Base-by-base conservation (phyloP, 1,139 yeast species). In the Magnusiomyces clavatus region DNA sequence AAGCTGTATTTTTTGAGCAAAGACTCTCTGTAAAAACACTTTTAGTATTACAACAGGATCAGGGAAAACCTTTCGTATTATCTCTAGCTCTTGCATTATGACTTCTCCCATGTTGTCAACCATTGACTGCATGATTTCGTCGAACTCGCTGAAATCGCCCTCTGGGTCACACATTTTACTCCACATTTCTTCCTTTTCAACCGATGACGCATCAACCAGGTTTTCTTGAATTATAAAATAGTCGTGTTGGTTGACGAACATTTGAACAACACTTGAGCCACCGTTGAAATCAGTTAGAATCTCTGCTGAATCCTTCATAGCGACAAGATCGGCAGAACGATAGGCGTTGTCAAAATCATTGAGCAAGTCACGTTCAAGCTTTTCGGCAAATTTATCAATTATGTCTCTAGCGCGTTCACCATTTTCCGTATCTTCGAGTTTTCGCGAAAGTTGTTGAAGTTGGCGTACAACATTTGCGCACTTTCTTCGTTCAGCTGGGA, bases 261-360 rank as follows among this genome's bases (percentile, higher is more conserved):
- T 80, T 64, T 84, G 89, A 13, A 88, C 84, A 12, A 89, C 94
- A 55, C 83, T 82, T 3, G 81, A 76, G 10, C 97, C 97, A 13
- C 90, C 94, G 62, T 92, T 90, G 69, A 83, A 90, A 55, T 82
- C 87, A 51, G 82, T 77, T 51, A 90, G 72, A n/a, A 89, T 79
- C 49, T 79, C 80, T 0, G 97, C 89, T 40, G 87, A 80, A 54
- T 83, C 89, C 59, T 78, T 82, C 86, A 92, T 83, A 50, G 79
- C 79, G n/a, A 76, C 75, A 60, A 82, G 77, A 58, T 83, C 85
- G 40, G 82, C 83, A 8, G 78, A 66, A 34, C 70, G 61, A 59
- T 73, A 73, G 2, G 75, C 75, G 36, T 64, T 66, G 53, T 72
- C 73, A 53, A 73, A 73, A 42, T 64, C 64, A 14, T 63, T 59